phyloP scores from a whole-genome alignment of 495 filamentous ascomycete genomes.

The Xylaria longipes region DNA sequence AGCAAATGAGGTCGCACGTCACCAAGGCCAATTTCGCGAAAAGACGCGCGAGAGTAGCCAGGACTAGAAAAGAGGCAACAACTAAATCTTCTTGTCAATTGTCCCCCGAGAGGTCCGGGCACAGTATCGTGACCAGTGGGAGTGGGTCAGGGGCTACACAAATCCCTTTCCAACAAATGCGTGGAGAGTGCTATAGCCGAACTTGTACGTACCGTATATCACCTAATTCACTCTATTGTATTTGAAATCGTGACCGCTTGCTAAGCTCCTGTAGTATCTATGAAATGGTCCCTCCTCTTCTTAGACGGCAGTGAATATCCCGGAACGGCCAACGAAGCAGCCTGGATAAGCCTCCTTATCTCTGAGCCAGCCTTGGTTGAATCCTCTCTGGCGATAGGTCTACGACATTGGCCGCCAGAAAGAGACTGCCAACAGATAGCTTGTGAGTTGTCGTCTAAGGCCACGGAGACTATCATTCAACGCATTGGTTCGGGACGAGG shows the following conservation, averaged over 20 bases:
- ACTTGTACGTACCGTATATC: neutral
- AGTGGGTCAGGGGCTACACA: neutral
- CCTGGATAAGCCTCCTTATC: slow-evolving; percentile 28
- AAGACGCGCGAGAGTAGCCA: slow-evolving; percentile 29
- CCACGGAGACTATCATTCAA: slow-evolving; percentile 8
- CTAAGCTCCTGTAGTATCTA: neutral
- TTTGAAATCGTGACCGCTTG: neutral
- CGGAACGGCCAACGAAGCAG: slow-evolving; percentile 27
- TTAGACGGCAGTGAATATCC: slow-evolving; percentile 5
- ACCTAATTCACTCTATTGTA: neutral
- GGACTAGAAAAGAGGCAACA: slow-evolving; percentile 8
- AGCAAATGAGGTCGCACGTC: slow-evolving; percentile 28
- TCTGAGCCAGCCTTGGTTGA: slow-evolving; percentile 39
- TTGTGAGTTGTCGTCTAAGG: neutral
- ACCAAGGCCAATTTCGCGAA: slow-evolving; percentile 40
- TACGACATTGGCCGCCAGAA: slow-evolving; percentile 12
- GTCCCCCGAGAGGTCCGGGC: neutral
- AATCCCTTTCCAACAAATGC: neutral
- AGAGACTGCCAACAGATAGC: slow-evolving; percentile 4
- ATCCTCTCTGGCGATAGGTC: slow-evolving; percentile 33
- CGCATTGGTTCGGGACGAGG: slow-evolving; percentile 28
- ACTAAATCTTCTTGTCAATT: neutral
- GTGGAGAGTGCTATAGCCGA: neutral
- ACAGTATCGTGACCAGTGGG: neutral
- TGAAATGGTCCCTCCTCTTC: slow-evolving; percentile 14